phyloP scores from a whole-genome alignment of 1,284 basidiomycete species.

The Phellinidium pouzarii region DNA sequence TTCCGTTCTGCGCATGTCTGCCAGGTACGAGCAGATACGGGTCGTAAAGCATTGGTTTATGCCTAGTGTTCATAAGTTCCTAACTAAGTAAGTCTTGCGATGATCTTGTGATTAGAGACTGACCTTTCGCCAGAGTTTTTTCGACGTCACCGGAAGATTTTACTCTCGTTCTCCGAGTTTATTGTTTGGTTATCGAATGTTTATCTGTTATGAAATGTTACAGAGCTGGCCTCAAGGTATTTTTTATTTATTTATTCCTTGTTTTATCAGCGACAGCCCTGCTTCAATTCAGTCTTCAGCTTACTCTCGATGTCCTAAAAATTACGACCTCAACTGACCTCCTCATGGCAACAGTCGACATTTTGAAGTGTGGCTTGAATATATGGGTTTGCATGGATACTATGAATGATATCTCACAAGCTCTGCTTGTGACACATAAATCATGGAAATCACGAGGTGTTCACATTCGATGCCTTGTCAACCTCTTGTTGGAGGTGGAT shows the following conservation, averaged over 20 bases:
- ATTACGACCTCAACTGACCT: slow-evolving; percentile 44
- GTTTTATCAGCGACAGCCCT: neutral
- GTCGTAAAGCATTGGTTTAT: slow-evolving; percentile 63
- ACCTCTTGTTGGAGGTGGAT: slow-evolving; percentile 58
- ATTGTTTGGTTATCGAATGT: slow-evolving; percentile 50
- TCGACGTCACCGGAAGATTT: slow-evolving; percentile 4
- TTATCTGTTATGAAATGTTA: slow-evolving; percentile 58
- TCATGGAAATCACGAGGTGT: slow-evolving; percentile 55
- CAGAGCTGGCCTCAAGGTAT: slow-evolving; percentile 59
- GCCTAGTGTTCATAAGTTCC: slow-evolving; percentile 51
- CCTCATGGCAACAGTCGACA: slow-evolving; percentile 55
- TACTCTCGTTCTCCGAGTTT: slow-evolving; percentile 38
- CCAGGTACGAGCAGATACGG: slow-evolving; percentile 65
- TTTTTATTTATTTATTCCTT: no score
- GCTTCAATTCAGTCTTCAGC: slow-evolving; percentile 32
- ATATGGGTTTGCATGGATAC: slow-evolving; percentile 74
- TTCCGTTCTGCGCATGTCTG: slow-evolving; percentile 37
- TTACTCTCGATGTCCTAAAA: slow-evolving; percentile 52
- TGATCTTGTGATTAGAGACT: neutral
- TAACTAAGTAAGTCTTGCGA: slow-evolving; percentile 36
- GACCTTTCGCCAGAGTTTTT: neutral
- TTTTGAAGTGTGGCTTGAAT: slow-evolving; percentile 55
- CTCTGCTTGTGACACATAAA: slow-evolving; percentile 57
- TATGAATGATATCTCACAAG: slow-evolving; percentile 45
- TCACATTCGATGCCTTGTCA: slow-evolving; percentile 55